Evolutionary conservation across 768 basidiomycete genomes (phyloP), one percentile per base, ranked within the genome.

Genomic region (Boletus subparvulus): DNA sequence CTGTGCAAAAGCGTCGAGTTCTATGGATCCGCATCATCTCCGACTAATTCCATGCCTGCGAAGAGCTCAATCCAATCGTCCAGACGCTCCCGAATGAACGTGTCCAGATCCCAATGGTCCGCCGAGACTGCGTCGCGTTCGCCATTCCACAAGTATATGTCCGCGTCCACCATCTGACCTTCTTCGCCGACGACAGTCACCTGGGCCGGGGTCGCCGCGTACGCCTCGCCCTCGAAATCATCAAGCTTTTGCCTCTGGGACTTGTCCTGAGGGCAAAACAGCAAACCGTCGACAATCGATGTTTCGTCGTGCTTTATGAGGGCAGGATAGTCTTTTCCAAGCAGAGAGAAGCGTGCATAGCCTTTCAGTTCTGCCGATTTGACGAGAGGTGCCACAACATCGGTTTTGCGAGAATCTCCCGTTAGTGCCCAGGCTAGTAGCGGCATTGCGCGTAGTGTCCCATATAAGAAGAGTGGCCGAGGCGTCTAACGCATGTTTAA

Each of bases 151-250:
- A 56, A 0, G 14, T 50, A 50, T 19, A 56, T 24, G n/a, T 56
- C 50, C 8, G 47, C 45, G 2, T 52, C 17, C 44, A 40, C 39
- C 37, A 32, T 36, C 28, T 11, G 9, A 6, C 13, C 50, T 32
- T 39, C 36, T 21, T 21, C 42, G 35, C 39, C 36, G 3, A 11
- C 24, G 37, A 51, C 36, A 9, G 28, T 51, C 6, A 39, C 42
- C 3, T 24, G 1, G 28, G 35, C 50, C 7, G 19, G 16, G 7
- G 16, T 14, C 16, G 21, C 26, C 36, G 6, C 26, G 9, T 43
- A 43, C 3, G 35, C 19, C n/a, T 50, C 54, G n/a, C 47, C 42
- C 39, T 50, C 48, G 28, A 56, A 56, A 39, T 45, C 35, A 43
- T 50, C 43, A 10, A 44, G 16, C 32, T 56, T 45, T 19, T 43